These are phyloP conservation scores for Penicillium sp. DNA, from an alignment of 2,329 filamentous ascomycete genomes.

Conservation along the genomic window DNA sequence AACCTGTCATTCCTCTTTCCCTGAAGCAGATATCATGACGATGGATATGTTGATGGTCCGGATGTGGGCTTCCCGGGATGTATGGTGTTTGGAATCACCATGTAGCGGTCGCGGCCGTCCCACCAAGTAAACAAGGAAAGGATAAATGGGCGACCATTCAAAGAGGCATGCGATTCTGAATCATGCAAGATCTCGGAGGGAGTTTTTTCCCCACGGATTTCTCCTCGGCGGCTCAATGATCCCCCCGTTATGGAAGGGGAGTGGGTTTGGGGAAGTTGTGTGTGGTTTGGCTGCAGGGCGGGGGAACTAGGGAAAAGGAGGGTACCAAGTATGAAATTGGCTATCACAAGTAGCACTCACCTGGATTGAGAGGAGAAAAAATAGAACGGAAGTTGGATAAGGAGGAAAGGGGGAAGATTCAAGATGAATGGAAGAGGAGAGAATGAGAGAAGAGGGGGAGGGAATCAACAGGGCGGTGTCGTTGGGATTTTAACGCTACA, in stretches of 20 bases:
- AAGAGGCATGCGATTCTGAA: slow-evolving; percentile 3
- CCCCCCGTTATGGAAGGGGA: background rate
- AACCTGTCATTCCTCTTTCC: background rate
- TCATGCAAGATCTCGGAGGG: background rate
- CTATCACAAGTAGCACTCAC: slow-evolving; percentile 23
- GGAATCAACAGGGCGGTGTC: slow-evolving; percentile 28
- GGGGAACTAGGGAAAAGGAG: slow-evolving; percentile 4
- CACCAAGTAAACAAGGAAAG: slow-evolving; percentile 22
- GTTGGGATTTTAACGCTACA: slow-evolving; percentile 27
- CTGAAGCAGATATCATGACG: slow-evolving; percentile 11
- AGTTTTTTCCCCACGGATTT: background rate
- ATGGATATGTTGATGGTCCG: slow-evolving; percentile 9
- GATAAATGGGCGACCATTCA: background rate
- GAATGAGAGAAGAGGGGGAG: slow-evolving; percentile 21
- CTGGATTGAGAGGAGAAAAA: slow-evolving; percentile 21
- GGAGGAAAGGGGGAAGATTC: slow-evolving; percentile 14
- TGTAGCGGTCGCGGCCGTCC: slow-evolving; percentile 26
- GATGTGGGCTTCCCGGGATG: slow-evolving; percentile 8
- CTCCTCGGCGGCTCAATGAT: slow-evolving; percentile 7
- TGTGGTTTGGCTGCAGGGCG: slow-evolving; percentile 17
- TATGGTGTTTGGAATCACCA: slow-evolving; percentile 15
- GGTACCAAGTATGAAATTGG: slow-evolving; percentile 7
- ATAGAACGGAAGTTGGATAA: slow-evolving; percentile 14
- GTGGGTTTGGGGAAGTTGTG: slow-evolving; percentile 8
- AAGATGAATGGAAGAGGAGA: slow-evolving; percentile 18